phyloP scores from a whole-genome alignment of 2,329 filamentous ascomycete genomes.

The Ascochyta koolunga region DNA sequence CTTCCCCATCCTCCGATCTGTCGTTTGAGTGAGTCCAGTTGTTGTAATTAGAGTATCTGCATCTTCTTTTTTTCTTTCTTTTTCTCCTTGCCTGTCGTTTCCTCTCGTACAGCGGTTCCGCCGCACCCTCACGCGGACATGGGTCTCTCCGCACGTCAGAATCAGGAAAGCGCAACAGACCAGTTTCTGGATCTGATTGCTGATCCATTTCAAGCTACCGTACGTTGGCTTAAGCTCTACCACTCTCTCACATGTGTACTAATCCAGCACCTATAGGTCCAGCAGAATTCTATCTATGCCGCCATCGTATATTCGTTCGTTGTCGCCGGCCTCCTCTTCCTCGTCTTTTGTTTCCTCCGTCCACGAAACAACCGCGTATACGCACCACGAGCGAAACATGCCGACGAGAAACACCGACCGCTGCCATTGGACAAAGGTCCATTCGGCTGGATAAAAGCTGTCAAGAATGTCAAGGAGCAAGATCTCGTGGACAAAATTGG shows the following conservation, averaged over 20 bases:
- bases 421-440: conserved; percentile 83
- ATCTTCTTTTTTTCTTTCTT: not conserved
- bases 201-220: conserved; percentile 48
- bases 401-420: conserved; percentile 87
- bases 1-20: not conserved
- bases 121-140: conserved; percentile 18
- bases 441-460: conserved; percentile 81
- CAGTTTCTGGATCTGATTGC: conserved; percentile 50
- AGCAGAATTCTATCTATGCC: conserved; percentile 72
- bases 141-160: conserved; percentile 19
- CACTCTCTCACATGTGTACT: not conserved
- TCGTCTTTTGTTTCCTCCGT: conserved; percentile 86
- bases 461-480: conserved; percentile 77
- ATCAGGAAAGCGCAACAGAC: conserved; percentile 31
- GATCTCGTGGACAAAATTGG: conserved; percentile 82
- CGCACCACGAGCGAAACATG: conserved; percentile 90
- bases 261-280: conserved; percentile 52
- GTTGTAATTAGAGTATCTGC: not conserved
- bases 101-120: conserved; percentile 5
- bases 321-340: conserved; percentile 72
- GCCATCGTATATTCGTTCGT: conserved; percentile 81
- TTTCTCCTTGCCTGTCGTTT: conserved; percentile 9
- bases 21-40: not conserved
- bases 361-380: conserved; percentile 92
- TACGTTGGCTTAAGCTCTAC: conserved; percentile 11